Evolutionary conservation across 2,329 filamentous ascomycete genomes (phyloP), one percentile per base, ranked within the genome.

Genomic region (Coniochaeta prunicola): DNA sequence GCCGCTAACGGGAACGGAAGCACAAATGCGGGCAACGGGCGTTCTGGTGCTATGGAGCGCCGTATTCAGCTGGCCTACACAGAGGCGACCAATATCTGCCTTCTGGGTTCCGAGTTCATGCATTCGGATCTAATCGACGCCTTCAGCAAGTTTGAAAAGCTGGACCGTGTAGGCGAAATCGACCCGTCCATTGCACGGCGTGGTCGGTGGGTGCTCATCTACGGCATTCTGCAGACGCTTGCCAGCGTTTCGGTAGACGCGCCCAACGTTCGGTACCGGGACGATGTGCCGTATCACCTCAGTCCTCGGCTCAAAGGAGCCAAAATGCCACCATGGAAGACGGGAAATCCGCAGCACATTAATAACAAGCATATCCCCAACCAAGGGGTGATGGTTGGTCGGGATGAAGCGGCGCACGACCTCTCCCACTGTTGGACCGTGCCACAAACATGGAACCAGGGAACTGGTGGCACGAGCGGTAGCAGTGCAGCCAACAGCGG

Each of bases 191-290:
- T 75, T 19, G 83, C 82, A 3, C 79, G 84, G 1, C 77, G 80
- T 12, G 83, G 81, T 10, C 79, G 84, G 24, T 87, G 84, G 84
- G 73, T 85, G 4, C 72, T 87, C 3, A 76, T 87, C 24, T 87
- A 87, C 64, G 81, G 79, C 3, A 71, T 86, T 12, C 70, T 87
- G 17, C 84, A 87, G 68, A 81, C 80, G 0, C 76, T 87, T 1
- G 83, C 83, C 2, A 80, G 79, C 26, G 74, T 87, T 7, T 80
- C 81, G 0, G 82, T 85, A 1, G 84, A 87, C 60, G 76, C 79
- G 0, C 81, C 79, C 12, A 75, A 76, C 40, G 72, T 84, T 9
- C 76, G 77, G 13, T 81, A 82, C 68, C 75, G 73, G 3, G 77
- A 81, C 6, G 74, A 73, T 8, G 83, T 86, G 2, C 62, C 76